Base-by-base conservation (phyloP, 2,329 filamentous ascomycete species). In the Aspergillus sp. region DNA sequence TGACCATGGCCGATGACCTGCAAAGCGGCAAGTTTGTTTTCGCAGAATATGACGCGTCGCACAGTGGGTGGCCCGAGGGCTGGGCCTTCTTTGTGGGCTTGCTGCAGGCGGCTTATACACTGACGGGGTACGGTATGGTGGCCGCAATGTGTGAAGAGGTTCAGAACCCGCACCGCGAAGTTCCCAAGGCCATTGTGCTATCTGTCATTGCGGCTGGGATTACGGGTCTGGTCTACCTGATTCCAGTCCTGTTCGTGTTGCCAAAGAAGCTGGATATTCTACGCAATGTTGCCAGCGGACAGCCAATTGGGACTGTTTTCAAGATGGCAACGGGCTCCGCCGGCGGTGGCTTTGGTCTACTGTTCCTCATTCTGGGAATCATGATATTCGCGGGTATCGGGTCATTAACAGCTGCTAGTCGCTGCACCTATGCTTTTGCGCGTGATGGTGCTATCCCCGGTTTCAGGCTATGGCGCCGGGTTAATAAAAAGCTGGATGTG, bases 331-430 rank as follows among this genome's bases (percentile, higher is more conserved):
- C 89, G 0, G 89, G 89, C 1, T 89, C 87, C 18, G 81, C 87
- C 1, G 85, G 79, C 5, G 90, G 89, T 20, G 90, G 89, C 0
- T 91, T 93, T 63, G 89, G 87, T 0, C 79, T 93, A 7, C 80
- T 92, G 12, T 89, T 93, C 72, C 77, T 93, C 2, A 85, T 93
- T 63, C 80, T 93, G 20, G 89, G 89, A 1, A 91, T 93, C 65
- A 80, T 89, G 58, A 81, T 93, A 69, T 91, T 93, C 67, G 89
- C 89, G 0, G 89, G 89, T 18, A 85, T 89, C 34, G 89, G 89
- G 6, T 86, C 89, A 1, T 76, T 92, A 17, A 93, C 89, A 0
- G 89, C 89, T 2, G 85, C 89, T 2, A 88, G 85, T 49, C 82
- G 89, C 20, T 90, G 88, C 76, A 90, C 87, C 0, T 91, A 89